phyloP scores from a whole-genome alignment of 202 grass and related monocot genomes.

The Schoenoplectus tabernaemontani region DNA sequence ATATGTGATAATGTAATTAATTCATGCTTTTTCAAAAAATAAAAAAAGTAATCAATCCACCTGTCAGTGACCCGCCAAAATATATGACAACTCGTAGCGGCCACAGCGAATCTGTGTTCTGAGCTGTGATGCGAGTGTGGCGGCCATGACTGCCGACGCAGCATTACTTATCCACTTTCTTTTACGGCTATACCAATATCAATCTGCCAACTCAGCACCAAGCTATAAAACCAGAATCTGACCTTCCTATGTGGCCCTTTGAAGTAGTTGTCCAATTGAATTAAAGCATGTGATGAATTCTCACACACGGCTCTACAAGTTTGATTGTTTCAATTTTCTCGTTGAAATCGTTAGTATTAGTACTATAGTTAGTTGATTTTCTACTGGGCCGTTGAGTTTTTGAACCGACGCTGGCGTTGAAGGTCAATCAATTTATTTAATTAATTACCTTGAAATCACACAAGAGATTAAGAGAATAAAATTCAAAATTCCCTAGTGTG shows the following conservation, averaged over 20 bases:
- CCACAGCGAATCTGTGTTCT: neutral
- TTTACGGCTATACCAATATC: neutral
- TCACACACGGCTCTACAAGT: neutral
- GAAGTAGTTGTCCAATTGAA: neutral
- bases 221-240: neutral
- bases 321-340: neutral
- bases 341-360: neutral
- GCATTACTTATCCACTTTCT: neutral
- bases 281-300: slow-evolving; percentile 19
- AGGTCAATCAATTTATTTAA: neutral
- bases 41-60: neutral
- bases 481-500: neutral
- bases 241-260: neutral
- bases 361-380: neutral
- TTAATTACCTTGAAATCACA: neutral
- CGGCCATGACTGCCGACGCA: neutral
- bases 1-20: neutral
- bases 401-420: slow-evolving; percentile 3
- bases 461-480: no score
- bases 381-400: neutral
- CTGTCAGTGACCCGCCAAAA: neutral
- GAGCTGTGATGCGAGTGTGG: neutral
- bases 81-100: neutral
- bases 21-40: no score
- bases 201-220: neutral